Evolutionary conservation across 2,329 filamentous ascomycete genomes (phyloP), one percentile per base, ranked within the genome.

Genomic region (Fusarium vanettenii): DNA sequence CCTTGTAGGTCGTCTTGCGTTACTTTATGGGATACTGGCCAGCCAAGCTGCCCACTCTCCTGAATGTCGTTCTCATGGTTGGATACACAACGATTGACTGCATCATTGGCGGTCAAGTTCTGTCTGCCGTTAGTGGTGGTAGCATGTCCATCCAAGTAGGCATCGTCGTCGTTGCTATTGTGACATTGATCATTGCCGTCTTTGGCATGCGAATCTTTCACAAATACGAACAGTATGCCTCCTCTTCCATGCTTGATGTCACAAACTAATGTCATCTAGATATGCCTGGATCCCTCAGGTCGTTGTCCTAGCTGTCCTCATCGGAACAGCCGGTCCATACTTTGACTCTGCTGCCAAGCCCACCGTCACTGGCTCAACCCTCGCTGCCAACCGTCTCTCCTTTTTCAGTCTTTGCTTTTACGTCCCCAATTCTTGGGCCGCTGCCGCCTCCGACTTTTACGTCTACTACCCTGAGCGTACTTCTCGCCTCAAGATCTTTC

Each of bases 71-170:
- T 79, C 92, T 92, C 62, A 82, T 92, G 76, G 91, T 95, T 80
- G 94, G 94, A 60, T 96, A 94, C 91, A 92, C 92, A 6, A 88
- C 92, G 0, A 91, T 95, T 74, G 96, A 97, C 79, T 89, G 90
- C 64, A 95, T 97, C 72, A 93, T 96, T 18, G 94, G 93, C 20
- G 93, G 93, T 0, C 92, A 96, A 81, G 88, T 96, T 8, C 87
- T 97, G 76, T 88, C 94, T 66, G 92, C 94, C 1, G 91, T 96
- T 55, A 95, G 94, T 80, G 80, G 82, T 55, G 80, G 79, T 6
- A 82, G 89, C 60, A 90, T 95, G 74, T 92, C 93, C 8, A 92
- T 93, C 55, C 92, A 87, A 79, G 93, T 92, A 2, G 94, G 93
- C 22, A 93, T 97, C 71, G 83, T 96, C 43, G 89, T 95, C 72